Percentiles rank a stretch among this genome's conserved stretches.
Conservation (phyloP, 371 early-diverging fungal species). For the Blastocladiella emersonii region DNA sequence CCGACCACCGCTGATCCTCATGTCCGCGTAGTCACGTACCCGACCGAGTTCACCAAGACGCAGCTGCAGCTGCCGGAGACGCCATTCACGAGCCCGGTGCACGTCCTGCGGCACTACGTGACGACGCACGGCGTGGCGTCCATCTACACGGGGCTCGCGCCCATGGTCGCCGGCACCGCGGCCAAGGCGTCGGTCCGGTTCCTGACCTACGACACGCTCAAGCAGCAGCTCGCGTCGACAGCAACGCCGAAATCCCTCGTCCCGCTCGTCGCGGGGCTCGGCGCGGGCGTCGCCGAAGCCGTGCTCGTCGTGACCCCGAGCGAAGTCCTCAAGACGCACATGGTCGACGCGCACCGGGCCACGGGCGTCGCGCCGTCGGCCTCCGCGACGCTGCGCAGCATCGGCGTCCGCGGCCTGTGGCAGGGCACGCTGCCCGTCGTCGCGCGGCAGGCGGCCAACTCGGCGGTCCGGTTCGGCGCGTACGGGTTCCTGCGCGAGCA, state of each 20-base stretch:
- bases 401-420: conserved; percentile 69
- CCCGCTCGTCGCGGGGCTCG: conserved; percentile 53
- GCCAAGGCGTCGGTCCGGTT: conserved; percentile 85
- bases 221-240: conserved; percentile 47
- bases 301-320: conserved; percentile 75
- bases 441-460: conserved; percentile 83
- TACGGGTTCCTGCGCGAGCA: conserved; percentile 53
- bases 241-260: conserved; percentile 40
- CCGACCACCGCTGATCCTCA: background rate
- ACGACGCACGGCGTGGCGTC: conserved; percentile 48
- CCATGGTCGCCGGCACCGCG: conserved; percentile 77
- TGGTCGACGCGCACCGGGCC: conserved; percentile 7
- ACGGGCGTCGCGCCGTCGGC: conserved; percentile 29
- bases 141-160: conserved; percentile 67
- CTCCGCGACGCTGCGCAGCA: conserved; percentile 39
- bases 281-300: conserved; percentile 80
- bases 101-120: conserved; percentile 47
- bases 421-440: conserved; percentile 79
- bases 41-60: conserved; percentile 88
- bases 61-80: background rate
- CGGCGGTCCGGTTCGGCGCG: conserved; percentile 73
- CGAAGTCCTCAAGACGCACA: conserved; percentile 64
- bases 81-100: conserved; percentile 61
- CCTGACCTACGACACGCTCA: conserved; percentile 71
- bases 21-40: conserved; percentile 66